These are phyloP conservation scores for Clonostachys byssicola DNA, from an alignment of 2,329 filamentous ascomycete species.

Conservation along the genomic window DNA sequence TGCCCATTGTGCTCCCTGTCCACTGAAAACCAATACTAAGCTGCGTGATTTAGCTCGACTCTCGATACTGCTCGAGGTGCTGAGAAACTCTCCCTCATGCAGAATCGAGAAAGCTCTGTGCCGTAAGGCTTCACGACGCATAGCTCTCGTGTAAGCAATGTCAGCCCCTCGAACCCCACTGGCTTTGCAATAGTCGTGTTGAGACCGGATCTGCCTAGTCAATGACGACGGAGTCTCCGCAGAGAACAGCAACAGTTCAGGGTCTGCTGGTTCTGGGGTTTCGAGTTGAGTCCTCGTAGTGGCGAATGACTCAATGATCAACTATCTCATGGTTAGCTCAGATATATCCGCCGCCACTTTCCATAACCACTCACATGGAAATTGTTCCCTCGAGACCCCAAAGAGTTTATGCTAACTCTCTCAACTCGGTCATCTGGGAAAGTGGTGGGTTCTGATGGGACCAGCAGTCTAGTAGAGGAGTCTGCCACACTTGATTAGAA, in stretches of 20 bases:
- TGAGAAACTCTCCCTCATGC: background rate
- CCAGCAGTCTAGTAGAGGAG: slow-evolving; percentile 8
- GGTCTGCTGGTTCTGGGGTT: too few relatives aligned
- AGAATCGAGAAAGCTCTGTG: background rate
- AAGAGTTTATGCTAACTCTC: slow-evolving; percentile 22
- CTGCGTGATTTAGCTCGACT: background rate
- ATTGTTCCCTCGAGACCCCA: slow-evolving; percentile 9
- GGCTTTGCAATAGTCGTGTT: too few relatives aligned
- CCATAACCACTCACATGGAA: too few relatives aligned
- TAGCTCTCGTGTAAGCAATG: background rate
- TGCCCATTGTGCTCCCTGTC: background rate
- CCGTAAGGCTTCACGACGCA: background rate
- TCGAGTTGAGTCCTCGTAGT: too few relatives aligned
- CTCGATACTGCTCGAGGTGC: background rate
- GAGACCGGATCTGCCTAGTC: too few relatives aligned
- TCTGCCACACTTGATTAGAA: slow-evolving; percentile 8
- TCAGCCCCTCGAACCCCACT: background rate
- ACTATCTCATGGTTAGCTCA: too few relatives aligned
- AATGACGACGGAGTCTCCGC: too few relatives aligned
- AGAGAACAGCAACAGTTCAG: too few relatives aligned
- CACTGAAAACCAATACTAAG: background rate
- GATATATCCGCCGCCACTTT: too few relatives aligned
- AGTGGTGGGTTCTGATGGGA: slow-evolving; percentile 8
- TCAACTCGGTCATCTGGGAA: slow-evolving; percentile 11
- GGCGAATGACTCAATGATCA: too few relatives aligned